Evolutionary conservation across 2,329 filamentous ascomycete genomes (phyloP).

Genomic region (Aspergillus japonicus): DNA sequence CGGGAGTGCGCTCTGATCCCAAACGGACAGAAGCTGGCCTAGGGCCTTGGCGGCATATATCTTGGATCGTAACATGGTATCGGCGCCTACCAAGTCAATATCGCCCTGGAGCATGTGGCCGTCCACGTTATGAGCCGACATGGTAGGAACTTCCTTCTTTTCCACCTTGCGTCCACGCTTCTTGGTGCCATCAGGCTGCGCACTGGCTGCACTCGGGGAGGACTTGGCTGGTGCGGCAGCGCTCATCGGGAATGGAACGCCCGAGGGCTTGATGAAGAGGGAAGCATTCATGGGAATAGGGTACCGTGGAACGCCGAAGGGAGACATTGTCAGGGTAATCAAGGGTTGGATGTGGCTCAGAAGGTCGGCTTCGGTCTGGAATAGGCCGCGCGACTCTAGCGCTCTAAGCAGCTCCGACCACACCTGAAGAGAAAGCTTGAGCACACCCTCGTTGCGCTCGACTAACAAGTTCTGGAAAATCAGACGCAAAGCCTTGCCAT

Average conservation of each 20-base stretch:
- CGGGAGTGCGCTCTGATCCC: conserved; percentile 58
- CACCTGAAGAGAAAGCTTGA: conserved; percentile 79
- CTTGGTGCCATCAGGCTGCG: conserved; percentile 60
- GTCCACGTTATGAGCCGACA: conserved; percentile 88
- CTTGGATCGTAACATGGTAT: conserved; percentile 83
- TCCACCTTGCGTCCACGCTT: conserved; percentile 81
- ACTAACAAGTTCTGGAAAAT: conserved; percentile 95
- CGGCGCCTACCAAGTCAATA: conserved; percentile 87
- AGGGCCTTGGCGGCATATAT: conserved; percentile 84
- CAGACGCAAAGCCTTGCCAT: conserved; percentile 80
- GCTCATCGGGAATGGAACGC: conserved; percentile 68
- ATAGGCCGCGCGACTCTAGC: conserved; percentile 60
- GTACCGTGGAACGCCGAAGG: conserved; percentile 86
- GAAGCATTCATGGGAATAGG: conserved; percentile 88
- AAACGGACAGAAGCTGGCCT: conserved; percentile 75
- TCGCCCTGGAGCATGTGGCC: conserved; percentile 98
- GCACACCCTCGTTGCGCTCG: conserved; percentile 80
- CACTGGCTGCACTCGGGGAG: conserved; percentile 45
- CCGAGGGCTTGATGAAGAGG: conserved; percentile 91
- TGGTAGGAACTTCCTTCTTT: conserved; percentile 70
- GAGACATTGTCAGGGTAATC: conserved; percentile 80
- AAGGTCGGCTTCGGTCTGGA: conserved; percentile 70
- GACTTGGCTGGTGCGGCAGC: conserved; percentile 38
- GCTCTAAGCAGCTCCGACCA: conserved; percentile 77
- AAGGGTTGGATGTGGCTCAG: conserved; percentile 73